Percentiles rank a stretch among this genome's conserved stretches.
Evolutionary conservation across 192 early-diverging fungal species (phyloP).

Genomic region (Endogone sp.): DNA sequence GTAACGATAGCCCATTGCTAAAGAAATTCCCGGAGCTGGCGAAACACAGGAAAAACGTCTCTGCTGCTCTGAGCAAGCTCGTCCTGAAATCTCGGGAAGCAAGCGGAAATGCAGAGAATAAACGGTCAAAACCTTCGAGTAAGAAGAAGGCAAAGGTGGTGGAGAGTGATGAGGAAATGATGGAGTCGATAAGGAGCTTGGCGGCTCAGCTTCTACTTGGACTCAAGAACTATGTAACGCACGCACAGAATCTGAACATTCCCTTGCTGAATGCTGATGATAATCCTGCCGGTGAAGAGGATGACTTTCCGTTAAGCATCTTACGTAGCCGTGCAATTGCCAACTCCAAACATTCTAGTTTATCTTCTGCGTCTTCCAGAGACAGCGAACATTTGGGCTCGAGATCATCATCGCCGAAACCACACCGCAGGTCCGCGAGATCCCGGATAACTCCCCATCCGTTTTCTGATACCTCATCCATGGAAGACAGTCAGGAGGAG

Average conservation of each 20-base stretch:
- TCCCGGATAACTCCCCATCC: no score
- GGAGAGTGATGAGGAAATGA: background rate
- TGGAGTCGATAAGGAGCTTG: slow-evolving; percentile 1
- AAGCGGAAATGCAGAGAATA: background rate
- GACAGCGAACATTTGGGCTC: background rate
- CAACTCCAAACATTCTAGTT: background rate
- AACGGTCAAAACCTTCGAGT: background rate
- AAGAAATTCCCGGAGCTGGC: slow-evolving; percentile 24
- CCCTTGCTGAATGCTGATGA: background rate
- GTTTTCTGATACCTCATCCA: no score
- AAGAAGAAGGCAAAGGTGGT: background rate
- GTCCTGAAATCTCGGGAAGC: slow-evolving; percentile 13
- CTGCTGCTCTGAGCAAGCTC: slow-evolving; percentile 18
- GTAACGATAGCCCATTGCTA: slow-evolving; percentile 26
- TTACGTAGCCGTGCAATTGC: background rate
- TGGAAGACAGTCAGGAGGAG: background rate
- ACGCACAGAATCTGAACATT: background rate
- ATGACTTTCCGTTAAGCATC: background rate
- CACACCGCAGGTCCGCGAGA: background rate
- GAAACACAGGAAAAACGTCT: slow-evolving; percentile 20
- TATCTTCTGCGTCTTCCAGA: background rate
- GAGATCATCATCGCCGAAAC: background rate
- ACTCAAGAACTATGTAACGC: background rate
- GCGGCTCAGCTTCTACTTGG: slow-evolving; percentile 17
- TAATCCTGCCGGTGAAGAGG: background rate